Percentiles rank a stretch among this genome's conserved stretches.
These are phyloP conservation scores for Yamadazyma conglobata DNA, from an alignment of 1,139 yeast species.

Conservation along the genomic window DNA sequence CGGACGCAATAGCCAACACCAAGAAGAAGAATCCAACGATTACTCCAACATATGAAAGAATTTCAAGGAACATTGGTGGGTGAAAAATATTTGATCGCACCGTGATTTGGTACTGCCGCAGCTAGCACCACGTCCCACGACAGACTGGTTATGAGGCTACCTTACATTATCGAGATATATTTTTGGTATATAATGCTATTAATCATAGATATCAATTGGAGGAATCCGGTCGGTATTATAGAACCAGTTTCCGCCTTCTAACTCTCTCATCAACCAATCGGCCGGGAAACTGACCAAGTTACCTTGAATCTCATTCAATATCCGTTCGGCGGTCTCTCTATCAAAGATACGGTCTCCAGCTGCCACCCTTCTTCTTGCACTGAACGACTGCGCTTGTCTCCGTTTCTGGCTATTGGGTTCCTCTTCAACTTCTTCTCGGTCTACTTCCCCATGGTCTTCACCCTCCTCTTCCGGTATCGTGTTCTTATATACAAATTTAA, in stretches of 20 bases:
- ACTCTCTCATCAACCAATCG: conserved; percentile 84
- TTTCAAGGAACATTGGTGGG: conserved; percentile 34
- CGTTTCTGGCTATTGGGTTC: conserved; percentile 10
- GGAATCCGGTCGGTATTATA: conserved; percentile 91
- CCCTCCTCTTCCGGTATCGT: conserved; percentile 7
- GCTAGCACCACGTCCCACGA: too few relatives aligned
- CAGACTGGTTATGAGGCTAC: too few relatives aligned
- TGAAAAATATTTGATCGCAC: not conserved
- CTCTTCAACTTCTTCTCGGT: conserved; percentile 5
- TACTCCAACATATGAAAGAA: conserved; percentile 63
- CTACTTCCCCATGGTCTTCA: conserved; percentile 7
- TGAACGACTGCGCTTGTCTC: conserved; percentile 26
- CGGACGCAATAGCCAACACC: conserved; percentile 66
- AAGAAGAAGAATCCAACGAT: conserved; percentile 72
- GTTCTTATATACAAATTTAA: conserved; percentile 9
- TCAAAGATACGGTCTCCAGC: conserved; percentile 60
- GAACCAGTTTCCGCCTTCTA: conserved; percentile 92
- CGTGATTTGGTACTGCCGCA: too few relatives aligned
- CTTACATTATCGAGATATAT: too few relatives aligned
- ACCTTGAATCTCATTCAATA: conserved; percentile 77
- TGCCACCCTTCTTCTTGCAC: conserved; percentile 36
- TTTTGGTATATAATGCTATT: too few relatives aligned
- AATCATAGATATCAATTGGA: conserved; percentile 92
- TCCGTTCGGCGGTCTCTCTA: conserved; percentile 70
- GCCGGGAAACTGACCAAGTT: conserved; percentile 86